Evolutionary conservation across 306 rosid genomes (phyloP), one percentile per base, ranked within the genome.

Genomic region (Casuarina glauca): DNA sequence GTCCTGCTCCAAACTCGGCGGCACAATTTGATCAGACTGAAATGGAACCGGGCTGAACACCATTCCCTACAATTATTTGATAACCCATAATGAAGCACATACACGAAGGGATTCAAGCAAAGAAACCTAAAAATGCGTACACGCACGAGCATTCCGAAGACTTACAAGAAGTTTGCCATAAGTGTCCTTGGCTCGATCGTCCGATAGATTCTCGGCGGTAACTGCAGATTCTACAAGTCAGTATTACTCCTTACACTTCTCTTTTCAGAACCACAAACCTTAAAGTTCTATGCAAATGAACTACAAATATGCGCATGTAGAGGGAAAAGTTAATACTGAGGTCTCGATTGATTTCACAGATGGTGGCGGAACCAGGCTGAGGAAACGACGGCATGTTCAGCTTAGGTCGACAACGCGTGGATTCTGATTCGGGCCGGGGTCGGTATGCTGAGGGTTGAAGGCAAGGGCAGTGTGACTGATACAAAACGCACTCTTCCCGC

Each of bases 311-410:
- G 8, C 8, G 39, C 13, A 15, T 12, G 44, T 53, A 17, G 54
- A 52, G 13, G 42, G 60, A 53, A 64, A 17, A 55, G 1, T 19
- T 41, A 82, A 3, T 70, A 91, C 98, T 89, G 69, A 92, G 96
- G 60, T 92, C 88, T 17, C 98, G 98, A 74, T 94, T 92, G 86
- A 94, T 87, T 88, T 94, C 98, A 84, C 97, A 94, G 71, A 94
- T 66, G 66, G 98, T 90, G 88, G 90, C 82, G n/a, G 90, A 88
- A 68, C 95, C 93, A 5, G 87, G 90, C 64, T 87, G 84, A 77
- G 98, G 98, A 81, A 92, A 87, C 53, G 97, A 87, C 79, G 96
- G 90, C 98, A 93, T 91, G 75, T 3, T 53, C 41, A 44, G 62
- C 32, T 6, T 55, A n/a, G 39, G 32, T 43, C 12, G 1, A 17